phyloP scores from a whole-genome alignment of 805 yeast genomes.

The Ogataea glucozyma region DNA sequence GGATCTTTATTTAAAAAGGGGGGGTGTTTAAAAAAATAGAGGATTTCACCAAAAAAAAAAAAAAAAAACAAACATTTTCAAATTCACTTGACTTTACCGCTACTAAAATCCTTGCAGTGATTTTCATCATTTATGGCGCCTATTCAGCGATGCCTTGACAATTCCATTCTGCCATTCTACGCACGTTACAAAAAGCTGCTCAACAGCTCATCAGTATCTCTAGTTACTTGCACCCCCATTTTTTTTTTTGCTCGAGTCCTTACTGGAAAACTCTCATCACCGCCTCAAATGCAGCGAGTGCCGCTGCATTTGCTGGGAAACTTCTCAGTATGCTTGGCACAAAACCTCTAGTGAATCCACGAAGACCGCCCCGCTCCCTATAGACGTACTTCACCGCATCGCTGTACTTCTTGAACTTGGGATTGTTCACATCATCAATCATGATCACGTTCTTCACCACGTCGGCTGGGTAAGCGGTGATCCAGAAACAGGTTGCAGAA shows the following conservation, averaged over 20 bases:
- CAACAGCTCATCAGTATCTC: constrained; percentile 2
- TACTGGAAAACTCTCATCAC: constrained; percentile 54
- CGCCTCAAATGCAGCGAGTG: constrained; percentile 84
- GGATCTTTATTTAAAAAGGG: too few species aligned
- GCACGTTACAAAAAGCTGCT: background rate
- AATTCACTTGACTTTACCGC: background rate
- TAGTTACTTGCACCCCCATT: too few species aligned
- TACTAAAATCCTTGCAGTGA: too few species aligned
- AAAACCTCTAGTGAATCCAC: constrained; percentile 80
- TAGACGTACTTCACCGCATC: constrained; percentile 73
- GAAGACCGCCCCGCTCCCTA: constrained; percentile 53
- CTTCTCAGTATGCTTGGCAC: constrained; percentile 77
- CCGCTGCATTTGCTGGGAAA: constrained; percentile 94
- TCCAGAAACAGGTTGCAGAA: constrained; percentile 86
- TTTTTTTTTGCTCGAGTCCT: background rate
- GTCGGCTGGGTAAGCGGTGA: constrained; percentile 84
- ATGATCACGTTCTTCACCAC: constrained; percentile 84
- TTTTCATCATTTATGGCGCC: too few species aligned
- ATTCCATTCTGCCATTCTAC: constrained; percentile 1
- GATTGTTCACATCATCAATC: constrained; percentile 74
- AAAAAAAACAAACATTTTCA: background rate
- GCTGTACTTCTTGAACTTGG: constrained; percentile 68
- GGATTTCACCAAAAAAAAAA: too few species aligned
- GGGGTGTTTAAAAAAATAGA: too few species aligned
- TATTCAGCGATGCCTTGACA: background rate